These are phyloP conservation scores for Calycina herbarum DNA, from an alignment of 2,329 filamentous ascomycete species.

Conservation along the genomic window DNA sequence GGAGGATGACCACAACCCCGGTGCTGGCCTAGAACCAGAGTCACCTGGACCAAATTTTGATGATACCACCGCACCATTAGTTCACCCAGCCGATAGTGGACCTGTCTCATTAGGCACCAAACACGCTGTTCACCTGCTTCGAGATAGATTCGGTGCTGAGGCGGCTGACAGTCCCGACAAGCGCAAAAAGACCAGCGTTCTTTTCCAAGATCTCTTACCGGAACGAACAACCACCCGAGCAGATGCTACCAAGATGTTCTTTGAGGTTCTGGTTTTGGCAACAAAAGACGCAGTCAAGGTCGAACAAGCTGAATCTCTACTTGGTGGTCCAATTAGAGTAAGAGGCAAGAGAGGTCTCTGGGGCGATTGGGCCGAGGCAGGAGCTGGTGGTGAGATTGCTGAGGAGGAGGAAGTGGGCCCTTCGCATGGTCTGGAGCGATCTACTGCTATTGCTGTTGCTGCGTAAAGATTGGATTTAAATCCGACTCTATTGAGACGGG, in stretches of 20 bases:
- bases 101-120: slow-evolving; percentile 89
- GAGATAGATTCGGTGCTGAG: slow-evolving; percentile 79
- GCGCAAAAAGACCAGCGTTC: slow-evolving; percentile 72
- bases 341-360: slow-evolving; percentile 93
- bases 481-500: background rate
- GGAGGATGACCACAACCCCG: slow-evolving; percentile 49
- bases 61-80: slow-evolving; percentile 71
- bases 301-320: slow-evolving; percentile 71
- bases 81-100: slow-evolving; percentile 80
- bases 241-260: slow-evolving; percentile 99
- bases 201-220: slow-evolving; percentile 90
- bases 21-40: slow-evolving; percentile 44
- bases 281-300: slow-evolving; percentile 99
- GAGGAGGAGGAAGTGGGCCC: slow-evolving; percentile 31
- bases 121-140: slow-evolving; percentile 91
- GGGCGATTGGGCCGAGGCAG: slow-evolving; percentile 90
- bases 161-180: slow-evolving; percentile 68
- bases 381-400: slow-evolving; percentile 61
- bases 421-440: slow-evolving; percentile 22
- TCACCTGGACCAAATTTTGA: slow-evolving; percentile 66
- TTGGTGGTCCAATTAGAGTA: slow-evolving; percentile 81
- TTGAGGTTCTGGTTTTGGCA: slow-evolving; percentile 90
- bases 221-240: slow-evolving; percentile 77
- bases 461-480: slow-evolving; percentile 18
- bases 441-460: slow-evolving; percentile 26